Base-by-base conservation (phyloP, 495 filamentous ascomycete species). In the Antarctomyces pellizariae region DNA sequence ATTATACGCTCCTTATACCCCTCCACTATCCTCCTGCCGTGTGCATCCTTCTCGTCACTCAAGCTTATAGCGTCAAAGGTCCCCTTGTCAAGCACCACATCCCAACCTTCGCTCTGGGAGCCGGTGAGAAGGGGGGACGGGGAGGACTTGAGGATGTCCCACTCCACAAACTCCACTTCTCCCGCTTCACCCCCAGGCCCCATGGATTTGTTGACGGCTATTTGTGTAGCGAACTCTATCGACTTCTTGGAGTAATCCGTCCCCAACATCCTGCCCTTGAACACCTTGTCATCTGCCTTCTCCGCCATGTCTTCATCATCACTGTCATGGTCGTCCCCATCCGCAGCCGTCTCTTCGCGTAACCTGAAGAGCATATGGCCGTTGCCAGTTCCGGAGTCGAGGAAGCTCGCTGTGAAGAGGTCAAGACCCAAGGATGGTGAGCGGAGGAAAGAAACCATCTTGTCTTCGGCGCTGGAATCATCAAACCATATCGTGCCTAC, bases 61-160 rank as follows among this genome's bases (percentile, higher is more conserved):
- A 97, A 49, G 21, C 66, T 73, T 4, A 97, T 67, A 2, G 86
- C 86, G 57, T 97, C 86, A 50, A 92, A 97, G 1, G 86, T 97
- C 13, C 86, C 86, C 45, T 97, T 97, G 49, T 97, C 86, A 4
- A 93, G 58, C 0, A 91, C 71, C 0, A 93, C 62, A 50, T 93
- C 80, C 45, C 80, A 93, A 0, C 69, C 64, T 32, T 32, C 37
- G 7, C 20, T 32, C 17, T 28, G 46, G 39, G 13, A 52, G 36
- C 36, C 50, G 49, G 47, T 49, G 44, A 32, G 32, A n/a, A 44
- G 19, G 2, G 45, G 13, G n/a, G 11, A 24, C 13, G 53, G 35
- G 1, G 46, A 16, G 8, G 59, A 56, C 5, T 41, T 44, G 1
- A 93, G 53, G 21, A 92, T 66, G 53, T 97, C 83, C 64, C 71